These are phyloP conservation scores for Piper betle DNA, from an alignment of 164 flowering plant species.

Conservation along the genomic window DNA sequence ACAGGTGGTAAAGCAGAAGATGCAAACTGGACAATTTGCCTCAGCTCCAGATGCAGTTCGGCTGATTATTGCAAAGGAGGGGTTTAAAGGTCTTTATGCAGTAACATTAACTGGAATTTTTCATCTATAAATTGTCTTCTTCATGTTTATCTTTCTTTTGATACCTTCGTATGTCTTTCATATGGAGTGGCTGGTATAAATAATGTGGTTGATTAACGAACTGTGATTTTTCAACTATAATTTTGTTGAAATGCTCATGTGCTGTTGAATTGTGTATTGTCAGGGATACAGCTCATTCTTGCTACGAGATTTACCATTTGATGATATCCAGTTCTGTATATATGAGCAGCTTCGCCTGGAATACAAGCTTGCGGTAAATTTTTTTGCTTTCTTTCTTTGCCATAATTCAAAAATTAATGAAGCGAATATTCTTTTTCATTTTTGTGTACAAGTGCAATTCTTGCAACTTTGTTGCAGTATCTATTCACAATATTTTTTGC, in stretches of 20 bases:
- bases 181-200: no score
- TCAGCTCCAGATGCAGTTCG: conserved; percentile 82
- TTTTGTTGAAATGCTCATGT: no score
- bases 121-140: no score
- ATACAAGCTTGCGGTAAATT: conserved; percentile 71
- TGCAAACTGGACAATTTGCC: conserved; percentile 83
- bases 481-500: neutral
- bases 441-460: no score
- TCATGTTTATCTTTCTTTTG: no score
- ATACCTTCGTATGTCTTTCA: no score
- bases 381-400: neutral
- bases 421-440: no score
- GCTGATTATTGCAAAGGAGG: conserved; percentile 63
- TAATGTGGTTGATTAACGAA: no score
- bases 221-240: no score
- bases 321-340: conserved; percentile 91
- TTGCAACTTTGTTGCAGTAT: no score
- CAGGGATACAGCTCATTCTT: conserved; percentile 93
- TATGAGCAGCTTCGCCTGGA: conserved; percentile 96
- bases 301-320: conserved; percentile 92
- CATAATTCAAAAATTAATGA: no score
- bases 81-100: conserved; percentile 82
- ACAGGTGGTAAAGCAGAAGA: conserved; percentile 87
- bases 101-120: conserved; percentile 17
- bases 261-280: no score